Conservation (phyloP, 1,284 basidiomycete species). For the Rhodotorula sp. region DNA sequence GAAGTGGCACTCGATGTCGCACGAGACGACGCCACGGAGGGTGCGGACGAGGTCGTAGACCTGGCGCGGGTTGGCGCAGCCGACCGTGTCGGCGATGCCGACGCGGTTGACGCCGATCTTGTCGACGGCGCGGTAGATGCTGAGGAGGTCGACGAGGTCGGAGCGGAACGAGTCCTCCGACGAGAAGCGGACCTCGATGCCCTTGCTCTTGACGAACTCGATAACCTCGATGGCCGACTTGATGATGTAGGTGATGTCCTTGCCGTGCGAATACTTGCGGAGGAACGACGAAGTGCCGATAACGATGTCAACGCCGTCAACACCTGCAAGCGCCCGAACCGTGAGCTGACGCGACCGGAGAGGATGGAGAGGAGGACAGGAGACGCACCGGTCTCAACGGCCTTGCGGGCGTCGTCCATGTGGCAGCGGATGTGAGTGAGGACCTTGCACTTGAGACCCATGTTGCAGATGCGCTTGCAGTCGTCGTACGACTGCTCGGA, state of each 20-base stretch:
- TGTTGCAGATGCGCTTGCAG: constrained; percentile 99
- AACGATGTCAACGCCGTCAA: constrained; percentile 98
- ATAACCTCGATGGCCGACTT: constrained; percentile 95
- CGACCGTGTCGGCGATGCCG: constrained; percentile 98
- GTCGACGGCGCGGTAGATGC: constrained; percentile 99
- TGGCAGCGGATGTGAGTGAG: constrained; percentile 99
- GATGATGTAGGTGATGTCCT: constrained; percentile 99
- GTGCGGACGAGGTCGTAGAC: constrained; percentile 98
- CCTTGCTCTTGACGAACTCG: constrained; percentile 99
- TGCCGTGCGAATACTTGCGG: constrained; percentile 98
- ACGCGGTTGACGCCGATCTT: constrained; percentile 99
- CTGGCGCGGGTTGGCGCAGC: constrained; percentile 97
- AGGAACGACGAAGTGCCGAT: constrained; percentile 99
- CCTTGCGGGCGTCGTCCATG: constrained; percentile 99
- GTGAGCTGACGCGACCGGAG: neutral
- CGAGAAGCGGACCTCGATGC: constrained; percentile 99
- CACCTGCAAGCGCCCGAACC: constrained; percentile 59
- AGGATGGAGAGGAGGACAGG: neutral
- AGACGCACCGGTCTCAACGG: constrained; percentile 87
- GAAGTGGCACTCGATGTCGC: constrained; percentile 97
- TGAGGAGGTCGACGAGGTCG: constrained; percentile 96
- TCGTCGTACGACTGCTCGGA: constrained; percentile 93
- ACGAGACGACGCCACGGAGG: constrained; percentile 88
- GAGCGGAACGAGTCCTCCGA: constrained; percentile 99
- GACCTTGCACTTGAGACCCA: constrained; percentile 95